Base-by-base conservation (phyloP, 169 alveolate genomes). In the Eimeria maxima region DNA sequence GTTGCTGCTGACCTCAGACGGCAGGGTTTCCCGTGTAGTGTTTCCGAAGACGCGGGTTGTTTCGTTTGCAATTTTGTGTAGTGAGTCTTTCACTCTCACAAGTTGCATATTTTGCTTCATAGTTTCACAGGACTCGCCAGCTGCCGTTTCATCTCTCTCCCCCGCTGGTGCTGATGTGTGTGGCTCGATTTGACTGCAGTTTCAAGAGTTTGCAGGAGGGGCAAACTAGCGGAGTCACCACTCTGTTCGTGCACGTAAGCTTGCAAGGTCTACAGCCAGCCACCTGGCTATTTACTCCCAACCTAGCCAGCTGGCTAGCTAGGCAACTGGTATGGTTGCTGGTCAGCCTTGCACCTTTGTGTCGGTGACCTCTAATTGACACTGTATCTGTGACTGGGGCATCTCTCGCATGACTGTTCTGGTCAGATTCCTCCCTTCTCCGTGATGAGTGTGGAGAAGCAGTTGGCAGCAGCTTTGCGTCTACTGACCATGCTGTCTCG, bases 361-460 rank as follows among this genome's bases (percentile, higher is more conserved):
- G 44, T 22, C 44, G 44, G 44, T 0, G 76, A 18, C 76, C n/a
- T n/a, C n/a, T n/a, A n/a, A n/a, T n/a, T n/a, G 13, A 13, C 76
- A 0, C 44, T 7, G 44, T 6, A 14, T n/a, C 76, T 7, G 38
- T 76, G 38, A 6, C 38, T 20, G 87, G 10, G 20, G 8, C 22
- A 20, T 45, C 29, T 38, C 65, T 76, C 20, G 16, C 87, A 5
- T 42, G 42, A n/a, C 87, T 76, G 87, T 13, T 4, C 18, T 42
- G 45, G 18, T 81, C 90, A 81, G 90, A 60, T 81, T 53, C 90
- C 90, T 18, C 71, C 90, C 50, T 81, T 81, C 73, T 81, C 90
- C 13, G 90, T 16, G 27, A 22, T 81, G 29, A 47, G 53, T 16
- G 74, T 81, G 4, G 29, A 81, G 73, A 71, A 81, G 6, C 90